phyloP scores from a whole-genome alignment of 148 eudicot species.

The Camellia lanceoleosa region DNA sequence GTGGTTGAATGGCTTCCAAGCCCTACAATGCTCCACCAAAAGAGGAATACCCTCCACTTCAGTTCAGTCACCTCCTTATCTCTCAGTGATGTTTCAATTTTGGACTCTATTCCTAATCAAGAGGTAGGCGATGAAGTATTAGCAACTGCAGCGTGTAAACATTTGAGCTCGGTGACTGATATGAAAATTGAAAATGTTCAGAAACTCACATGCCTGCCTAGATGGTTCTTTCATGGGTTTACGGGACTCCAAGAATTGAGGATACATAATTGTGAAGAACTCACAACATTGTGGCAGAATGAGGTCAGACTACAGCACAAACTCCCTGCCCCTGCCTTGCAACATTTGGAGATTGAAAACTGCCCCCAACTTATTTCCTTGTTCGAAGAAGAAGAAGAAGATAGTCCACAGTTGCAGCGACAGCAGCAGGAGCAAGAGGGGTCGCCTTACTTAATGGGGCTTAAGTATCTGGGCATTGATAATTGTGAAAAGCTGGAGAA shows the following conservation, averaged over 20 bases:
- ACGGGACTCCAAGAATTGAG: background rate
- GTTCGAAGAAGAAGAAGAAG: background rate
- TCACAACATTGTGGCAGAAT: background rate
- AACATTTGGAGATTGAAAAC: background rate
- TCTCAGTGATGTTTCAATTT: background rate
- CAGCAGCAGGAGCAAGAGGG: too few species aligned
- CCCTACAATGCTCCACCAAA: too few species aligned
- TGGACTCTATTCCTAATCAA: background rate
- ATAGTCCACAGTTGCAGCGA: background rate
- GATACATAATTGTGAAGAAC: background rate
- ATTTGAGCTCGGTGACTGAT: background rate
- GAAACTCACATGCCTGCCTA: background rate
- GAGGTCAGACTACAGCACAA: background rate
- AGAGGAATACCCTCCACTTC: background rate
- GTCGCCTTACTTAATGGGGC: too few species aligned
- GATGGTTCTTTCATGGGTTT: background rate
- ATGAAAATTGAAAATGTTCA: background rate
- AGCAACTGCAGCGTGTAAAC: background rate
- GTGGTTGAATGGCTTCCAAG: too few species aligned
- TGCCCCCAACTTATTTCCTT: background rate
- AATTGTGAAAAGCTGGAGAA: too few species aligned
- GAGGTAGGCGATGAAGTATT: background rate
- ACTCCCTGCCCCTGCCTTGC: background rate
- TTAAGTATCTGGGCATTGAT: too few species aligned
- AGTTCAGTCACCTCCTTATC: background rate